These are phyloP conservation scores for Picochlorum sp. DNA, from an alignment of 139 green algal species.

Conservation along the genomic window DNA sequence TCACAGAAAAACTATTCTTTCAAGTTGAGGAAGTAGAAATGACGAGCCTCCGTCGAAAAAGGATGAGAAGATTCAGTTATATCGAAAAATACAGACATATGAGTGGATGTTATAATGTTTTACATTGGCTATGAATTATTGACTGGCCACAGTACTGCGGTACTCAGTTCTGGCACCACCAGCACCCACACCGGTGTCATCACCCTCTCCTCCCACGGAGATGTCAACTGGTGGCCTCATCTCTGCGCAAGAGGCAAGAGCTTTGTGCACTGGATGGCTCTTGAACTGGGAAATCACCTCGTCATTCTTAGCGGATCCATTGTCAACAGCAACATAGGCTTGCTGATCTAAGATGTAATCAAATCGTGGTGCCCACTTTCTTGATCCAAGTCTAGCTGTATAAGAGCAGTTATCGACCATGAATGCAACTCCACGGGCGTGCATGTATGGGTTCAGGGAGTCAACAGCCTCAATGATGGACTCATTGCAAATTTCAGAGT, in stretches of 20 bases:
- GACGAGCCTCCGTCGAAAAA: too few relatives aligned
- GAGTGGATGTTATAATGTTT: neutral
- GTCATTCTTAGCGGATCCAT: constrained; percentile 41
- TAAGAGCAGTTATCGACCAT: constrained; percentile 99
- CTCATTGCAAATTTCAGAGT: constrained; percentile 99
- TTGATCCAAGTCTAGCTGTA: constrained; percentile 90
- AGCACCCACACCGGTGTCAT: constrained; percentile 57
- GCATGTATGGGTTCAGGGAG: constrained; percentile 99
- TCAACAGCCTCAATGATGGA: constrained; percentile 77
- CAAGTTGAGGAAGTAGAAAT: too few relatives aligned
- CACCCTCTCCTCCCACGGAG: constrained; percentile 67
- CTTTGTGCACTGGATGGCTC: constrained; percentile 47
- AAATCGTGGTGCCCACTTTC: constrained; percentile 97
- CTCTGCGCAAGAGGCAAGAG: constrained; percentile 76
- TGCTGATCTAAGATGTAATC: constrained; percentile 98
- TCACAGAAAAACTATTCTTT: too few relatives aligned
- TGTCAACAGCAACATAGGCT: constrained; percentile 67
- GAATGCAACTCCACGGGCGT: constrained; percentile 96
- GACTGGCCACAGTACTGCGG: constrained; percentile 27
- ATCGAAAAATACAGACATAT: neutral
- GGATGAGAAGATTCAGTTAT: too few relatives aligned
- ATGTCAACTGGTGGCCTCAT: constrained; percentile 97
- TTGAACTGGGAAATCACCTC: constrained; percentile 51
- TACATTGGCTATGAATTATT: constrained; percentile 6
- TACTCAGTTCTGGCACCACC: constrained; percentile 78